Base-by-base conservation (phyloP, 2,329 filamentous ascomycete species). In the Calonectria pseudoturangicola region DNA sequence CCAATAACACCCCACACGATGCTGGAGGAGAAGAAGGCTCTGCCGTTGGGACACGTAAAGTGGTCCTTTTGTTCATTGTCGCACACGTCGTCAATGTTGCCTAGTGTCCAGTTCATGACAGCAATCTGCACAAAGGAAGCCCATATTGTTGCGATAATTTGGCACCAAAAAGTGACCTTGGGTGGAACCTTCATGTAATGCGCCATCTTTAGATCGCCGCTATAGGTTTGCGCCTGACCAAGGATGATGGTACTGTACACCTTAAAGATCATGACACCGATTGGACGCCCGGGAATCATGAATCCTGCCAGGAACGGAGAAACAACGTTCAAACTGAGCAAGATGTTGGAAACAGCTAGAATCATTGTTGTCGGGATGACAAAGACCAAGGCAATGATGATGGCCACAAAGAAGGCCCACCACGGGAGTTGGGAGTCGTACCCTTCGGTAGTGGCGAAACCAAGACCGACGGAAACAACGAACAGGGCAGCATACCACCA, bases 1-100 rank as follows among this genome's bases (percentile, higher is more conserved):
- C 90, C 90, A 60, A 92, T 90, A 30, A 90, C 83, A 58, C 90
- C 90, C 89, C 89, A 90, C 65, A 90, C 87, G 15, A 90, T 84
- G 4, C 88, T 90, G 7, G 86, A 87, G 2, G 87, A 89, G 83
- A 90, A 92, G 81, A 83, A 83, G 0, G 81, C 75, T 2, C 79
- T 82, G n/a, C 84, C 84, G 66, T 86, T 86, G 13, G 85, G 85
- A 65, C 85, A 86, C 4, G 81, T 86, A 73, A 85, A 70, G 58
- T 77, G 54, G 63, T 76, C 62, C 16, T 71, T 68, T 67, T 80
- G 79, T 43, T 54, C 25, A 15, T 73, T 73, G 36, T 78, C 76
- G 71, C 89, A 92, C 15, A 91, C 84, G 12, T 85, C 82, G 3
- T 83, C 75, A 68, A 92, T 91, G 50, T 87, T 84, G 21, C 83